A percentile compares a stretch with the other conserved stretches of the same genome.
Conservation (phyloP, 2,329 filamentous ascomycete species). For the Botrytis aclada region DNA sequence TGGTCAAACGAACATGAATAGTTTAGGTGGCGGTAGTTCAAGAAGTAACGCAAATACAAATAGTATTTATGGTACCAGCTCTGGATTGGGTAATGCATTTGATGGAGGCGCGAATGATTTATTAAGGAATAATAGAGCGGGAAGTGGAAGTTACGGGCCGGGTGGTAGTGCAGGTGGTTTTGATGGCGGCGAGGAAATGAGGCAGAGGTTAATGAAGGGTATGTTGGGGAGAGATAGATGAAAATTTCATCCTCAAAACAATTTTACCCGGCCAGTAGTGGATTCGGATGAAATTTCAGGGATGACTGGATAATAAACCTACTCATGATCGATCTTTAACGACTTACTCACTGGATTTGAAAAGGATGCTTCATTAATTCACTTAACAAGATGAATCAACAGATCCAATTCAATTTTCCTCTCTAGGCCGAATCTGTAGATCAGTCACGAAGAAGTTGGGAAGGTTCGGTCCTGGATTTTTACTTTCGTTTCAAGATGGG, state of each 20-base stretch:
- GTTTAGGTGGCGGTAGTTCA: slow-evolving; percentile 19
- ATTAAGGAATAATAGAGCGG: slow-evolving; percentile 27
- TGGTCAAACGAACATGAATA: slow-evolving; percentile 18
- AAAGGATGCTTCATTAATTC: not conserved
- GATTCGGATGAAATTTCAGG: not conserved
- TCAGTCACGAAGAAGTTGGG: not conserved
- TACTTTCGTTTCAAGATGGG: not conserved
- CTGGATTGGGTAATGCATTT: slow-evolving; percentile 23
- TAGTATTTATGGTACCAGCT: slow-evolving; percentile 24
- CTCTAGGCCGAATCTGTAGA: too few relatives aligned
- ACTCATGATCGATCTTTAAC: not conserved
- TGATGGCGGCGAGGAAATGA: slow-evolving; percentile 3
- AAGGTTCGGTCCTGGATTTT: not conserved
- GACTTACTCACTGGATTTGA: not conserved
- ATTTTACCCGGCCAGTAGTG: not conserved
- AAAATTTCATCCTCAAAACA: not conserved
- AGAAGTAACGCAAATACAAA: slow-evolving; percentile 17
- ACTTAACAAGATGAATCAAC: not conserved
- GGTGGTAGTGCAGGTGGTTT: not conserved
- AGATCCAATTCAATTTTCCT: not conserved
- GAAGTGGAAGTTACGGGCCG: slow-evolving; percentile 25
- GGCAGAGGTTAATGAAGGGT: slow-evolving; percentile 16
- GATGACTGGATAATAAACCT: not conserved
- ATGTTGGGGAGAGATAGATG: slow-evolving; percentile 15
- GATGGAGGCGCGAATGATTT: slow-evolving; percentile 23